A percentile compares a stretch with the other conserved stretches of the same genome.
Conservation (phyloP, 2,329 filamentous ascomycete genomes). For the Penicillium sumatraense region DNA sequence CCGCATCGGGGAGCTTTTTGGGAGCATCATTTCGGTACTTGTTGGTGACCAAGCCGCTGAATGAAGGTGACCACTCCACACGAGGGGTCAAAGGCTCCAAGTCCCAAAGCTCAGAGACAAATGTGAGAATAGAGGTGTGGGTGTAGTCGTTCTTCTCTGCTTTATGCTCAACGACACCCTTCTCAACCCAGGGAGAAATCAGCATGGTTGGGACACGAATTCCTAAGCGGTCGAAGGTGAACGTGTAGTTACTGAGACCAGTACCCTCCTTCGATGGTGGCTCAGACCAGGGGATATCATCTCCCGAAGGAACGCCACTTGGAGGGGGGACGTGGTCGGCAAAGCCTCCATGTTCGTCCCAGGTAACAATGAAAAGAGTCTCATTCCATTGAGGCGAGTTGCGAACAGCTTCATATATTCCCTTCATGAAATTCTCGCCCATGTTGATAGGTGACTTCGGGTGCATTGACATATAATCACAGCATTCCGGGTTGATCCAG, state of each 20-base stretch:
- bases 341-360: constrained; percentile 55
- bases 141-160: constrained; percentile 48
- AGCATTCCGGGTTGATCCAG: constrained; percentile 58
- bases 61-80: constrained; percentile 45
- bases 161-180: constrained; percentile 46
- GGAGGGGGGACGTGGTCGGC: constrained; percentile 53
- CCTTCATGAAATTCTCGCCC: constrained; percentile 52
- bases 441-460: constrained; percentile 50
- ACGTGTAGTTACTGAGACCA: constrained; percentile 34
- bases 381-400: constrained; percentile 52
- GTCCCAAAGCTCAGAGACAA: constrained; percentile 49
- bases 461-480: constrained; percentile 55
- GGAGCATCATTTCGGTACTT: constrained; percentile 33
- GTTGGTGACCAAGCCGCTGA: constrained; percentile 36
- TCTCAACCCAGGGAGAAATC: constrained; percentile 47
- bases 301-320: constrained; percentile 43
- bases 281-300: constrained; percentile 39
- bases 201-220: constrained; percentile 37
- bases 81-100: constrained; percentile 45
- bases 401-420: constrained; percentile 52
- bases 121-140: constrained; percentile 51
- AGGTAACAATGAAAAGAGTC: constrained; percentile 54
- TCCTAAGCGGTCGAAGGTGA: constrained; percentile 37
- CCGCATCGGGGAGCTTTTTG: constrained; percentile 27
- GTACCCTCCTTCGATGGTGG: constrained; percentile 24